Percentiles rank a stretch among this genome's conserved stretches.
These are phyloP conservation scores for Nitzschia inconspicua DNA, from an alignment of 108 stramenopile genomes.

Conservation along the genomic window DNA sequence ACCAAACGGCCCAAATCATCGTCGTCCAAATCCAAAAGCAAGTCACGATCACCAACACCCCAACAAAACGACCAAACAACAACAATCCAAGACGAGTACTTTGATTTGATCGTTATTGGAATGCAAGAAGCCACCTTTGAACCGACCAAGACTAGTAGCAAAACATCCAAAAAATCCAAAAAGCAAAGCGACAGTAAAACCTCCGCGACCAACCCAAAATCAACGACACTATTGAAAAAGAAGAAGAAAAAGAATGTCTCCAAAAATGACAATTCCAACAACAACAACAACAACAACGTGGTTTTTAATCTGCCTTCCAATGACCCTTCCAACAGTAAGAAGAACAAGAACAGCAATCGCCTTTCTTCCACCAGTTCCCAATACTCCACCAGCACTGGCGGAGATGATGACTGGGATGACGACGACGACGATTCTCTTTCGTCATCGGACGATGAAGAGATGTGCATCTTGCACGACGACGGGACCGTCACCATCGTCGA, in stretches of 20 bases:
- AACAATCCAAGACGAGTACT: not conserved
- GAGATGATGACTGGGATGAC: not conserved
- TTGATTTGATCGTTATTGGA: slow-evolving; percentile 67
- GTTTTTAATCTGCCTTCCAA: not conserved
- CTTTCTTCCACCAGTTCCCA: not conserved
- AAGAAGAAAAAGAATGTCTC: not conserved
- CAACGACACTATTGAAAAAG: not conserved
- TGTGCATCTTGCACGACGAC: not conserved
- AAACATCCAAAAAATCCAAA: not conserved
- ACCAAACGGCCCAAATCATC: no score
- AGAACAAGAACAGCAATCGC: not conserved
- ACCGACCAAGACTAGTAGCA: not conserved
- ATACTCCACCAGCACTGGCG: not conserved
- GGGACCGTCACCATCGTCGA: not conserved
- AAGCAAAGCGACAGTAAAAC: not conserved
- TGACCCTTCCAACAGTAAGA: not conserved
- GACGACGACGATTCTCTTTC: not conserved
- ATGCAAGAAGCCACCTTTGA: slow-evolving; percentile 65
- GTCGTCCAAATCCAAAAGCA: no score
- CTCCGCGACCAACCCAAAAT: not conserved
- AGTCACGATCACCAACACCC: no score
- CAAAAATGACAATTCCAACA: slow-evolving; percentile 4
- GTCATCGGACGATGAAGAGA: not conserved
- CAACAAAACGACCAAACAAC: not conserved
- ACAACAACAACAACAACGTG: slow-evolving; percentile 7